Percentiles rank a stretch among this genome's conserved stretches.
Evolutionary conservation across 148 eudicot genomes (phyloP).

Genomic region (Limonium bicolor): DNA sequence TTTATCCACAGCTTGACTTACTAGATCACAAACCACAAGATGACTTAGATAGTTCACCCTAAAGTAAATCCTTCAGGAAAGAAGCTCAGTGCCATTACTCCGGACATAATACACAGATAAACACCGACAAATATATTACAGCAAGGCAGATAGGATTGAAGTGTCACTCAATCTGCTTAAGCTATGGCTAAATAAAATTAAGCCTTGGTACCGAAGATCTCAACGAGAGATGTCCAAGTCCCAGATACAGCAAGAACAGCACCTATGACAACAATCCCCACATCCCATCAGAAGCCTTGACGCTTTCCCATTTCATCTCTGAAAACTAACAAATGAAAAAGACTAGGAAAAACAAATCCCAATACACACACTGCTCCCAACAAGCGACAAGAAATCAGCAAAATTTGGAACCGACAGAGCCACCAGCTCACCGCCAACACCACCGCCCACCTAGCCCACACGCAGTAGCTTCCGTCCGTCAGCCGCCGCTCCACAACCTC

Average conservation of each 20-base stretch:
- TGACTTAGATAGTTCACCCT: no score
- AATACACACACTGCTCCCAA: constrained; percentile 76
- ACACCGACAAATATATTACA: no score
- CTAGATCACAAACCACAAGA: no score
- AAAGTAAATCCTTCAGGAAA: no score
- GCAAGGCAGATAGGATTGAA: no score
- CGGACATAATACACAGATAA: no score
- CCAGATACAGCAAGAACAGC: constrained; percentile 45
- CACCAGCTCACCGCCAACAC: constrained; percentile 36
- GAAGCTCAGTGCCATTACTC: no score
- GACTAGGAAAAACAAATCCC: constrained; percentile 78
- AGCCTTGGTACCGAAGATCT: constrained; percentile 36
- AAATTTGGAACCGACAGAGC: constrained; percentile 72
- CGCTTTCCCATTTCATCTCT: constrained; percentile 41
- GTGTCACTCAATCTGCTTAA: no score
- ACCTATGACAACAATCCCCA: constrained; percentile 37
- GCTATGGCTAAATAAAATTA: constrained; percentile 12
- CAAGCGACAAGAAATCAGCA: constrained; percentile 72
- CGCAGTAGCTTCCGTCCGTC: constrained; percentile 36
- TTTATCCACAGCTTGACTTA: no score
- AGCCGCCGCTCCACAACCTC: constrained; percentile 70
- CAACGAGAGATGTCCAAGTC: constrained; percentile 43
- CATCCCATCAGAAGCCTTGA: constrained; percentile 20
- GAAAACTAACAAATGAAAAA: constrained; percentile 51
- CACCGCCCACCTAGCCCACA: constrained; percentile 63